Percentiles rank a stretch among this genome's conserved stretches.
Conservation (phyloP, 1,284 basidiomycete genomes). For the Chalciporus sp. region DNA sequence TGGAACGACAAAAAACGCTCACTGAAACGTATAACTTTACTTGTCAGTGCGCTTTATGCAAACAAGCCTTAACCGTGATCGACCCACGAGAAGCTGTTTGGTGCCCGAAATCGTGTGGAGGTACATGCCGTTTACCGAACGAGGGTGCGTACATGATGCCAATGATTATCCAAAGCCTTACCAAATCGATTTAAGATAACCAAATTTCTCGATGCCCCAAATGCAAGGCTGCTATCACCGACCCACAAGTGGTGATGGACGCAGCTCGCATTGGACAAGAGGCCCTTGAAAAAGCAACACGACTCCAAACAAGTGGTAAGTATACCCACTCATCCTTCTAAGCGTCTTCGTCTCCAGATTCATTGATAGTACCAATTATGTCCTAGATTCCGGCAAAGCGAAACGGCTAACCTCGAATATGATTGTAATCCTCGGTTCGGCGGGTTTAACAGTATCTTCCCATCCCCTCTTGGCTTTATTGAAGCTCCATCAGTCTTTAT, state of each 20-base stretch:
- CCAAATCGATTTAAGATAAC: constrained; percentile 41
- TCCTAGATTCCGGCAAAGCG: constrained; percentile 56
- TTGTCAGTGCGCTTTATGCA: constrained; percentile 73
- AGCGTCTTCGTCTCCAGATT: not conserved
- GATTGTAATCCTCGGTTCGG: constrained; percentile 58
- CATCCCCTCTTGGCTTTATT: constrained; percentile 79
- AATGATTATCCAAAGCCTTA: not conserved
- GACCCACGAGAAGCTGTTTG: constrained; percentile 73
- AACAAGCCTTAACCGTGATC: constrained; percentile 28
- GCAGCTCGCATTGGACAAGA: constrained; percentile 67
- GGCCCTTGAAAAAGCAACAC: constrained; percentile 68
- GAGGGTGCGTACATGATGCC: constrained; percentile 48
- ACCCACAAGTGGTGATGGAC: constrained; percentile 57
- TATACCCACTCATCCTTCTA: not conserved
- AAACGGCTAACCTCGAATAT: constrained; percentile 65
- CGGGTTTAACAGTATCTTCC: constrained; percentile 57
- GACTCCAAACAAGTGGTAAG: constrained; percentile 58
- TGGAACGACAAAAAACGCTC: constrained; percentile 60
- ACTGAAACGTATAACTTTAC: constrained; percentile 79
- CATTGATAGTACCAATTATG: not conserved
- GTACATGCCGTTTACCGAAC: constrained; percentile 55
- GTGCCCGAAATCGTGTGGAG: constrained; percentile 70
- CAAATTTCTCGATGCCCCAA: constrained; percentile 52
- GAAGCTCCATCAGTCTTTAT: constrained; percentile 67
- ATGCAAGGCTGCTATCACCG: constrained; percentile 55